Conservation (phyloP, 495 filamentous ascomycete species). For the Podospora conica region DNA sequence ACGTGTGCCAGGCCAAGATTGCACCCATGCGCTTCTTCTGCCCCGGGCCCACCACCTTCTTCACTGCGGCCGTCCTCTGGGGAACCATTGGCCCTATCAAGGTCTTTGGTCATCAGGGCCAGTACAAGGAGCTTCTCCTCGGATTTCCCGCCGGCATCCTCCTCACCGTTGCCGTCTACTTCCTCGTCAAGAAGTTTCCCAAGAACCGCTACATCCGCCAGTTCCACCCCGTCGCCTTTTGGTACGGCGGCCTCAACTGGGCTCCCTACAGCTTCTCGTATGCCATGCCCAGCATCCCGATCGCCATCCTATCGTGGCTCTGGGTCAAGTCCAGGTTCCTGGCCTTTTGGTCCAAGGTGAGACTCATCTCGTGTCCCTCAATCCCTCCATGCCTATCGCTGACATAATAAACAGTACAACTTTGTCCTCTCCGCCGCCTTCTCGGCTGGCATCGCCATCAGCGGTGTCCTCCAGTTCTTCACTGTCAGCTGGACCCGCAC, state of each 20-base stretch:
- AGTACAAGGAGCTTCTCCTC: conserved; percentile 31
- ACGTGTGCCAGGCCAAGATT: conserved; percentile 29
- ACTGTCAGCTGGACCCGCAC: conserved; percentile 27
- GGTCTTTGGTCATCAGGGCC: conserved; percentile 34
- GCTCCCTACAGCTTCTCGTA: conserved; percentile 37
- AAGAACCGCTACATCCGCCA: conserved; percentile 29
- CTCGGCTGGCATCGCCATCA: conserved; percentile 33
- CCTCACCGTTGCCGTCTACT: conserved; percentile 27
- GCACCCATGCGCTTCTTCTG: conserved; percentile 37
- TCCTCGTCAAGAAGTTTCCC: conserved; percentile 25
- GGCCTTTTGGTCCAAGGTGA: conserved; percentile 38
- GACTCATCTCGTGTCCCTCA: not conserved
- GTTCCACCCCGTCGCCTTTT: conserved; percentile 36
- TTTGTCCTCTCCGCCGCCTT: conserved; percentile 38
- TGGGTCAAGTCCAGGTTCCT: conserved; percentile 30
- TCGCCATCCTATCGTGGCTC: conserved; percentile 35
- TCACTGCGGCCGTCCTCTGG: conserved; percentile 41
- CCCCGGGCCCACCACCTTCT: conserved; percentile 38
- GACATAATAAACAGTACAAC: conserved; percentile 29
- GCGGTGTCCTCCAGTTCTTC: conserved; percentile 38
- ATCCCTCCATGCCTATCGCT: not conserved
- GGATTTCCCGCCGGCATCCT: conserved; percentile 36
- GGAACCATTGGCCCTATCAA: conserved; percentile 40
- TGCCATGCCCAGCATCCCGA: conserved; percentile 34
- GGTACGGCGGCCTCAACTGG: conserved; percentile 30